phyloP scores from a whole-genome alignment of 2,329 filamentous ascomycete genomes.

The Cladosporium sp. region DNA sequence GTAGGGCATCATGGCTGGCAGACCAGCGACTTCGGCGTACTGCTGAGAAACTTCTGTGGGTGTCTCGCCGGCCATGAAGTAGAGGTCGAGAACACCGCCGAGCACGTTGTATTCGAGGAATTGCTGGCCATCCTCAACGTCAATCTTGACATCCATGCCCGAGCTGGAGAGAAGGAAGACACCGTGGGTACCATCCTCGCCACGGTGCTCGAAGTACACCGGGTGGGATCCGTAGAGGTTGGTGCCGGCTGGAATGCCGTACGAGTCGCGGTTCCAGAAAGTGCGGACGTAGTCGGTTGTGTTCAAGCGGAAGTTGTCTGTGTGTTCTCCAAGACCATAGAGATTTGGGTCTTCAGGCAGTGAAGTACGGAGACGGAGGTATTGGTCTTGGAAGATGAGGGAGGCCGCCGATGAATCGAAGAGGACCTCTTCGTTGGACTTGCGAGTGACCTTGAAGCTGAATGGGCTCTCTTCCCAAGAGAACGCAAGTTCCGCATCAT shows the following conservation, averaged over 20 bases:
- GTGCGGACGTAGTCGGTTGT: slow-evolving; percentile 67
- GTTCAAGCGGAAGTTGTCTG: slow-evolving; percentile 58
- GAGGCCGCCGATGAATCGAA: slow-evolving; percentile 66
- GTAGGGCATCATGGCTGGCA: slow-evolving; percentile 49
- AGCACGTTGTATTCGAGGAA: slow-evolving; percentile 77
- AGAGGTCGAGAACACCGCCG: slow-evolving; percentile 68
- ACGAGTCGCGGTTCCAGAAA: slow-evolving; percentile 66
- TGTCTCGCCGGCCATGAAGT: slow-evolving; percentile 47
- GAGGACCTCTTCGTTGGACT: slow-evolving; percentile 38
- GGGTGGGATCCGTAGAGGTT: slow-evolving; percentile 73
- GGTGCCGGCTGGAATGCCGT: slow-evolving; percentile 53
- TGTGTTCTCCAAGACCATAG: slow-evolving; percentile 77
- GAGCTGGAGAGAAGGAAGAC: slow-evolving; percentile 71
- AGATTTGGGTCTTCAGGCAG: slow-evolving; percentile 66
- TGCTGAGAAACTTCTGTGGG: slow-evolving; percentile 46
- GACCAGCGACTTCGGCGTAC: slow-evolving; percentile 48
- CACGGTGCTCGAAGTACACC: slow-evolving; percentile 66
- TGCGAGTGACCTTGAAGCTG: slow-evolving; percentile 17
- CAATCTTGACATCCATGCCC: slow-evolving; percentile 71
- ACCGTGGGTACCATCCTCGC: slow-evolving; percentile 50
- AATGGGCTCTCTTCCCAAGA: slow-evolving; percentile 39
- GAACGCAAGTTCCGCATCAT: slow-evolving; percentile 48
- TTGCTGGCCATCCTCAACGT: slow-evolving; percentile 56
- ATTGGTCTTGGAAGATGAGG: slow-evolving; percentile 74
- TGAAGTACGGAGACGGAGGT: slow-evolving; percentile 66